These are phyloP conservation scores for Saccharomycopsis capsularis DNA, from an alignment of 805 yeast genomes.

Conservation along the genomic window DNA sequence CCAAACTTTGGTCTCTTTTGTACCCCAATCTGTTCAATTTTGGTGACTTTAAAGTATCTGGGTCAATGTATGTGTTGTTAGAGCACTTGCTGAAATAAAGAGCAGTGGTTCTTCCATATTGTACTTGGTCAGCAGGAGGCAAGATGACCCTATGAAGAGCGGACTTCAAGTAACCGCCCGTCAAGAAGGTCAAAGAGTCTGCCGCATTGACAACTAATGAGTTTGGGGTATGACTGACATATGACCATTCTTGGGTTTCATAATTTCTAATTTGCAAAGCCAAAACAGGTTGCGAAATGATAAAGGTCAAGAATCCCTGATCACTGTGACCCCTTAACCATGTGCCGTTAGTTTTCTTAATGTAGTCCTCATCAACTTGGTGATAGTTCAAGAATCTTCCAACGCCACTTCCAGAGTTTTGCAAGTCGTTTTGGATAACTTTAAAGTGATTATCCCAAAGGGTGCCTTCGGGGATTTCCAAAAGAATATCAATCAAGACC, in stretches of 20 bases:
- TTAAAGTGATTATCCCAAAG: constrained; percentile 33
- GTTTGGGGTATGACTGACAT: constrained; percentile 35
- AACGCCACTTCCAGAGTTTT: constrained; percentile 34
- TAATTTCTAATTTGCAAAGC: constrained; percentile 36
- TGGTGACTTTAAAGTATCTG: constrained; percentile 34
- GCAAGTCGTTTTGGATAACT: constrained; percentile 28
- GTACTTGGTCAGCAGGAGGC: too few species aligned
- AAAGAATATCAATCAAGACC: constrained; percentile 36
- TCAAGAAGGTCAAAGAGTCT: constrained; percentile 35
- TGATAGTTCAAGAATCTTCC: constrained; percentile 35
- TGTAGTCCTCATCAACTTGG: constrained; percentile 26
- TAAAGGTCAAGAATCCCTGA: constrained; percentile 35
- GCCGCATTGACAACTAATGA: constrained; percentile 37
- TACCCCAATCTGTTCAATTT: constrained; percentile 31
- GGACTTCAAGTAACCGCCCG: constrained; percentile 33
- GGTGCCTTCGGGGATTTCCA: constrained; percentile 42
- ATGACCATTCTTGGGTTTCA: constrained; percentile 33
- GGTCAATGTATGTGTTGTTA: constrained; percentile 38
- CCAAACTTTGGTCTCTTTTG: constrained; percentile 30
- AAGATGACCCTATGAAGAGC: constrained; percentile 31
- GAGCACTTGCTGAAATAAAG: too few species aligned
- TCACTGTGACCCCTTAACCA: constrained; percentile 40
- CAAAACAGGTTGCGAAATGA: constrained; percentile 36
- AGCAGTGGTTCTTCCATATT: too few species aligned
- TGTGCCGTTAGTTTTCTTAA: constrained; percentile 31